A percentile compares a stretch with the other conserved stretches of the same genome.
Conservation (phyloP, 352 stramenopile species). For the Pythium aristosporum region DNA sequence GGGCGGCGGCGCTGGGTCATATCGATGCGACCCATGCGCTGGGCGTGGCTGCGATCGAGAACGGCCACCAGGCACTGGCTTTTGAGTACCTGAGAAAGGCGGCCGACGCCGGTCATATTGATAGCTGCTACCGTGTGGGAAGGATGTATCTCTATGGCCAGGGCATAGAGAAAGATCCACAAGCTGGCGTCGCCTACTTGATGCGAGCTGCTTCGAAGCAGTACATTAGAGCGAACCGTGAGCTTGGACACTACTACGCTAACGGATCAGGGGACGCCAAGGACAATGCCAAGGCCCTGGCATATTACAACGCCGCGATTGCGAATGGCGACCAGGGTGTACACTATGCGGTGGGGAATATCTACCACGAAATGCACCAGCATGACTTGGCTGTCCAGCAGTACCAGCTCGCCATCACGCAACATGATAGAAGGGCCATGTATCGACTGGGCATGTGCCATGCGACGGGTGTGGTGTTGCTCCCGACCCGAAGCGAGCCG, state of each 20-base stretch:
- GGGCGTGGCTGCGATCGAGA: not conserved
- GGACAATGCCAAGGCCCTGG: not conserved
- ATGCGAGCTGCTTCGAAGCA: not conserved
- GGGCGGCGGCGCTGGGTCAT: constrained; percentile 2
- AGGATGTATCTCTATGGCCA: not conserved
- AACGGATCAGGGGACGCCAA: not conserved
- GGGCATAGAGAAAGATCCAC: not conserved
- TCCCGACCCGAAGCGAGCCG: not conserved
- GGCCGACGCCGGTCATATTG: not conserved
- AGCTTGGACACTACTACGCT: not conserved
- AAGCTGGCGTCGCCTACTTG: not conserved
- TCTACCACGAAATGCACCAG: not conserved
- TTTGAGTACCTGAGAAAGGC: not conserved
- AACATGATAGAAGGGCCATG: not conserved
- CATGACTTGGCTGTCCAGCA: constrained; percentile 1
- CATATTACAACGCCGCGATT: not conserved
- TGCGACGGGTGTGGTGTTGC: not conserved
- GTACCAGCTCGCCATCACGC: not conserved
- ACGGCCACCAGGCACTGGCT: not conserved
- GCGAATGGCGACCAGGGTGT: not conserved
- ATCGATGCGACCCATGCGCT: constrained; percentile 1
- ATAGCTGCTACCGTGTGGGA: not conserved
- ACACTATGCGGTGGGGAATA: not conserved
- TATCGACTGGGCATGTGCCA: not conserved
- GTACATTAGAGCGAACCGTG: not conserved